Conservation (phyloP, 495 filamentous ascomycete species). For the Pyrenula aspistea region DNA sequence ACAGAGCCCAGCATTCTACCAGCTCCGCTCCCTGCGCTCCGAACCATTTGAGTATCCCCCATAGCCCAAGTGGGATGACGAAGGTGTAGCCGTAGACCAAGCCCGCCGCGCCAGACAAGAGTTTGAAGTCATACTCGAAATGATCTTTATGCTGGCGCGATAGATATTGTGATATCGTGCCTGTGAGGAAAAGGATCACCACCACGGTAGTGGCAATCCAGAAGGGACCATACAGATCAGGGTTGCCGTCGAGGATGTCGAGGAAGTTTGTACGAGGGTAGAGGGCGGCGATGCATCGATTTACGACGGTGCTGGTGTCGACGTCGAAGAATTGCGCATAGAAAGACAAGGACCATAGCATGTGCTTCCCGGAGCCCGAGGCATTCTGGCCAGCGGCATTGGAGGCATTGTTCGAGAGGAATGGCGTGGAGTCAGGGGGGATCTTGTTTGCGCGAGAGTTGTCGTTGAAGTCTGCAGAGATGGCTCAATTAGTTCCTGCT, state of each 20-base stretch:
- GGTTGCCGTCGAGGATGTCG: slow-evolving; percentile 92
- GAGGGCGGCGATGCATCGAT: slow-evolving; percentile 70
- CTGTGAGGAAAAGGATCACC: slow-evolving; percentile 86
- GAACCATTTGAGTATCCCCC: slow-evolving; percentile 87
- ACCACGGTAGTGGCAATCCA: slow-evolving; percentile 99
- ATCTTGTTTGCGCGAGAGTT: slow-evolving; percentile 45
- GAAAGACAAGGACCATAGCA: slow-evolving; percentile 84
- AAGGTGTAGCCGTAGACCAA: slow-evolving; percentile 90
- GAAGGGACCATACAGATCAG: slow-evolving; percentile 89
- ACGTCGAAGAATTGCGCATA: slow-evolving; percentile 98
- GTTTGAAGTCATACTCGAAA: slow-evolving; percentile 77
- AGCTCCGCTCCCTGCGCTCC: slow-evolving; percentile 68
- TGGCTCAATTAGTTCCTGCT: no score
- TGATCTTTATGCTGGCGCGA: slow-evolving; percentile 44
- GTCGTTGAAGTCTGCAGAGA: slow-evolving; percentile 40
- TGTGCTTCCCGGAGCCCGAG: slow-evolving; percentile 57
- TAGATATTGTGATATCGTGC: slow-evolving; percentile 86
- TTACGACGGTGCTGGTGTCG: slow-evolving; percentile 76
- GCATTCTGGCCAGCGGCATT: slow-evolving; percentile 14
- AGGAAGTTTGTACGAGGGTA: slow-evolving; percentile 90
- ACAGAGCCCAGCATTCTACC: slow-evolving; percentile 86
- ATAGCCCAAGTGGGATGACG: slow-evolving; percentile 70
- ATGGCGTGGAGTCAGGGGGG: slow-evolving; percentile 43
- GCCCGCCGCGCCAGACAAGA: slow-evolving; percentile 74
- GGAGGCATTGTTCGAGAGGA: slow-evolving; percentile 47